These are phyloP conservation scores for Rubia peregrina DNA, from an alignment of 305 asterid genomes.

Conservation along the genomic window DNA sequence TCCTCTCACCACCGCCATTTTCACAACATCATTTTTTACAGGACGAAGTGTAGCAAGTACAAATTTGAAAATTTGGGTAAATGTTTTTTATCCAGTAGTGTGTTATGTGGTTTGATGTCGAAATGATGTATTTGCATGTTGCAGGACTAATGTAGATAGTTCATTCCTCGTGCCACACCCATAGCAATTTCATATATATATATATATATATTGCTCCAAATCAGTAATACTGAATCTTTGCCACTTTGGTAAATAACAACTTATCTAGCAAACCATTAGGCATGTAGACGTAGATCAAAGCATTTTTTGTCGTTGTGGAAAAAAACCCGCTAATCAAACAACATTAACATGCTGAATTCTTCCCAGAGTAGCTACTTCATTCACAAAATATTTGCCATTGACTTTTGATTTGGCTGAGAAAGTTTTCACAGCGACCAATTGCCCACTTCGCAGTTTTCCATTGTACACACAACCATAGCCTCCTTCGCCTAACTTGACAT, in stretches of 20 bases:
- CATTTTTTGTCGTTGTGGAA: neutral
- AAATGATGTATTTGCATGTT: neutral
- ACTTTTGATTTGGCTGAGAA: neutral
- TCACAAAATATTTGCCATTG: neutral
- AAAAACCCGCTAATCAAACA: neutral
- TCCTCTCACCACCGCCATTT: neutral
- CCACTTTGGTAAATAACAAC: neutral
- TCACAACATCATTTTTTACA: neutral
- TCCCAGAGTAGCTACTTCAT: neutral
- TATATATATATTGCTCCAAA: neutral
- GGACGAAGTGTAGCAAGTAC: neutral
- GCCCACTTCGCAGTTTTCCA: neutral
- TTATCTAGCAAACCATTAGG: neutral
- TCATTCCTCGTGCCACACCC: neutral
- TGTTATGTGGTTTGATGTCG: conserved; percentile 1
- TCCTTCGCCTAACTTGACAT: no score
- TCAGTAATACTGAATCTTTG: neutral
- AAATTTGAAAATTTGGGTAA: neutral
- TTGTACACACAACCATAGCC: no score
- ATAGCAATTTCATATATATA: neutral
- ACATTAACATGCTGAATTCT: neutral
- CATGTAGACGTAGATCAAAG: neutral
- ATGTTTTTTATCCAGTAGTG: neutral
- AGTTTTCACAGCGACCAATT: neutral
- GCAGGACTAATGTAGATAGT: neutral